These are phyloP conservation scores for Aspergillus versicolor DNA, from an alignment of 2,329 filamentous ascomycete genomes.

Conservation along the genomic window DNA sequence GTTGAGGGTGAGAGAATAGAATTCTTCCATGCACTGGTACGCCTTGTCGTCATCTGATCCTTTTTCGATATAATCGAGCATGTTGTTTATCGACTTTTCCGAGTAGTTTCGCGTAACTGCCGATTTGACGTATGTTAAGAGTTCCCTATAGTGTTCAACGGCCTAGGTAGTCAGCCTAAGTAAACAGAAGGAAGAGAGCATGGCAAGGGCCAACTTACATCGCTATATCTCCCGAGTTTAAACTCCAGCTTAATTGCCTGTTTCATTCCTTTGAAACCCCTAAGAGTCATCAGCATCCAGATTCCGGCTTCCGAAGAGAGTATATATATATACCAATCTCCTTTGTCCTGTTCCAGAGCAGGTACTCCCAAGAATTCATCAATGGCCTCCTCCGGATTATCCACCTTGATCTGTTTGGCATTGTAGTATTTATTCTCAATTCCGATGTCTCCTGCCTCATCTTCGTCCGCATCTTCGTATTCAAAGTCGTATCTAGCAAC, in stretches of 20 bases:
- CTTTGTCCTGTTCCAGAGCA: slow-evolving; percentile 81
- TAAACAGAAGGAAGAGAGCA: not conserved
- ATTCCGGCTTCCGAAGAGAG: not conserved
- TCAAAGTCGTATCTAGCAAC: slow-evolving; percentile 81
- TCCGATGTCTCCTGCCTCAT: slow-evolving; percentile 83
- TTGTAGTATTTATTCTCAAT: slow-evolving; percentile 99
- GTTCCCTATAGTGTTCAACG: slow-evolving; percentile 86
- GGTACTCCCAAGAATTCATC: slow-evolving; percentile 90
- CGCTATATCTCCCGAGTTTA: slow-evolving; percentile 80
- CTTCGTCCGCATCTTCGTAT: slow-evolving; percentile 91
- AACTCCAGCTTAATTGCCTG: slow-evolving; percentile 98
- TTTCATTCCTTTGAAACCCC: slow-evolving; percentile 94
- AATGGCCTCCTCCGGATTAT: slow-evolving; percentile 83
- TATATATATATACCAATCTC: slow-evolving; percentile 68
- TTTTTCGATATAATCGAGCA: slow-evolving; percentile 97
- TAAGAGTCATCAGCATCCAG: slow-evolving; percentile 26
- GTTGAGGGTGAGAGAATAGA: slow-evolving; percentile 89
- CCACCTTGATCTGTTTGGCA: slow-evolving; percentile 90
- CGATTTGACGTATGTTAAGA: slow-evolving; percentile 95
- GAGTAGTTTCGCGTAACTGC: slow-evolving; percentile 98
- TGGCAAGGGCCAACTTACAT: slow-evolving; percentile 54
- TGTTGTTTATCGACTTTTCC: slow-evolving; percentile 99
- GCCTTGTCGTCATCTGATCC: slow-evolving; percentile 71
- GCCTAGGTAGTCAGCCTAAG: slow-evolving; percentile 56
- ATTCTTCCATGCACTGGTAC: slow-evolving; percentile 83